Percentiles rank a stretch among this genome's conserved stretches.
These are phyloP conservation scores for Elongisporangium anandrum DNA, from an alignment of 352 stramenopile species.

Conservation along the genomic window DNA sequence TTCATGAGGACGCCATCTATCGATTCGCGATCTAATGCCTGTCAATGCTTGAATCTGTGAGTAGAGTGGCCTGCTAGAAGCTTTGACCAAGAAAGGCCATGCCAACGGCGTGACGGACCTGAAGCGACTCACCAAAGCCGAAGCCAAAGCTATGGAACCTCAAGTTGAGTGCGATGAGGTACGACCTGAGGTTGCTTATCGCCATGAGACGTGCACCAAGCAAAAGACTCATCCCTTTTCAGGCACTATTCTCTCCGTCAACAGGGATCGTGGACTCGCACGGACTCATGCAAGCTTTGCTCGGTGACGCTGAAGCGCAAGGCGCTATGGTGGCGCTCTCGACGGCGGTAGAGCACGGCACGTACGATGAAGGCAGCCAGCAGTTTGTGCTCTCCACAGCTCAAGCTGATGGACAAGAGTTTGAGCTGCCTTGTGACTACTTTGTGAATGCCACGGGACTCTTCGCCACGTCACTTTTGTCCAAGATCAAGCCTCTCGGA, in stretches of 20 bases:
- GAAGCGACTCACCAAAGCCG: constrained; percentile 31
- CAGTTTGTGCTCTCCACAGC: constrained; percentile 34
- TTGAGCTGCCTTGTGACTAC: constrained; percentile 73
- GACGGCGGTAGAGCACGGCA: constrained; percentile 48
- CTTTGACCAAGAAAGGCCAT: constrained; percentile 27
- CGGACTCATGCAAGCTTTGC: constrained; percentile 86
- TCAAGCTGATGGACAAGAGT: constrained; percentile 41
- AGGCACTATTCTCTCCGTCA: constrained; percentile 90
- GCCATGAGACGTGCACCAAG: background rate
- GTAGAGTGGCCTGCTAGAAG: constrained; percentile 32
- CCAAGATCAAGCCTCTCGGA: constrained; percentile 15
- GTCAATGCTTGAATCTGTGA: background rate
- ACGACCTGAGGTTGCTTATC: background rate
- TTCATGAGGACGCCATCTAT: background rate
- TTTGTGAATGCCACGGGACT: constrained; percentile 93
- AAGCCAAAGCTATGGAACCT: constrained; percentile 45
- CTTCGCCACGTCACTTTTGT: constrained; percentile 45
- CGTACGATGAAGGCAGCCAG: constrained; percentile 21
- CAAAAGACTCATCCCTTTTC: background rate
- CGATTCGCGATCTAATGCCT: background rate
- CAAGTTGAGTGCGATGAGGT: constrained; percentile 53
- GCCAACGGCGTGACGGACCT: constrained; percentile 64
- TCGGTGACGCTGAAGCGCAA: constrained; percentile 88
- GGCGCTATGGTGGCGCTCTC: constrained; percentile 78
- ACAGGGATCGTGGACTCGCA: constrained; percentile 96